phyloP scores from a whole-genome alignment of 1,284 basidiomycete genomes.

The Melampsora occidentalis region DNA sequence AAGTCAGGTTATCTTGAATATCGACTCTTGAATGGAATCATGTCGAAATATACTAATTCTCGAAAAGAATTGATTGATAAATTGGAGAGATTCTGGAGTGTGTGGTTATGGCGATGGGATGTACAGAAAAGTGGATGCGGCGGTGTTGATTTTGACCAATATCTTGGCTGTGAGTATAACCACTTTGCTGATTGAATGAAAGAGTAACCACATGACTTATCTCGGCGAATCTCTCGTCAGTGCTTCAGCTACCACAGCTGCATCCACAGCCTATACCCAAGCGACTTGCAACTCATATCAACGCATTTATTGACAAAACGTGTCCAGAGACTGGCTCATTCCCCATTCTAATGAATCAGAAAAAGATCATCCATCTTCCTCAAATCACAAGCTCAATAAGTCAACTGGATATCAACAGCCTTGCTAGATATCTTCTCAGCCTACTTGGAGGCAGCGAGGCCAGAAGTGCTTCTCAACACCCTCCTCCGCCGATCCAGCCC shows the following conservation, averaged over 20 bases:
- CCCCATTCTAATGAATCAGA: constrained; percentile 29
- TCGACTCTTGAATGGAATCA: constrained; percentile 31
- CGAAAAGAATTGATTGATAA: constrained; percentile 11
- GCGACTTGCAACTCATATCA: constrained; percentile 1
- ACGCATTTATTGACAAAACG: constrained; percentile 15
- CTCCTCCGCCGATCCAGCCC: not conserved
- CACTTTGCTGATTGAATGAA: not conserved
- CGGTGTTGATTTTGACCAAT: constrained; percentile 35
- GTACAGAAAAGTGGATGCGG: constrained; percentile 39
- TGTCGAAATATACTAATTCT: not conserved
- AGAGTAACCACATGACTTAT: not conserved
- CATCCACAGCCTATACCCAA: not conserved
- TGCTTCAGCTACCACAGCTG: constrained; percentile 20
- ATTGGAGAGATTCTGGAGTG: constrained; percentile 38
- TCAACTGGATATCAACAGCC: constrained; percentile 25
- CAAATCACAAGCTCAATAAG: constrained; percentile 6
- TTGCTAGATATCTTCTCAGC: constrained; percentile 33
- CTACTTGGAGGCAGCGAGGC: constrained; percentile 36
- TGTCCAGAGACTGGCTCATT: constrained; percentile 13
- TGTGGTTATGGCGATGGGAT: constrained; percentile 42
- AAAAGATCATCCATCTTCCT: constrained; percentile 25
- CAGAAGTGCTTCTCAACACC: not conserved
- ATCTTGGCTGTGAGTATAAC: constrained; percentile 32
- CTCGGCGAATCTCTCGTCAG: constrained; percentile 9
- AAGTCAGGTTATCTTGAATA: constrained; percentile 28